Evolutionary conservation across 352 stramenopile genomes (phyloP), one percentile per base, ranked within the genome.

Genomic region (Phytophthora aleatoria): DNA sequence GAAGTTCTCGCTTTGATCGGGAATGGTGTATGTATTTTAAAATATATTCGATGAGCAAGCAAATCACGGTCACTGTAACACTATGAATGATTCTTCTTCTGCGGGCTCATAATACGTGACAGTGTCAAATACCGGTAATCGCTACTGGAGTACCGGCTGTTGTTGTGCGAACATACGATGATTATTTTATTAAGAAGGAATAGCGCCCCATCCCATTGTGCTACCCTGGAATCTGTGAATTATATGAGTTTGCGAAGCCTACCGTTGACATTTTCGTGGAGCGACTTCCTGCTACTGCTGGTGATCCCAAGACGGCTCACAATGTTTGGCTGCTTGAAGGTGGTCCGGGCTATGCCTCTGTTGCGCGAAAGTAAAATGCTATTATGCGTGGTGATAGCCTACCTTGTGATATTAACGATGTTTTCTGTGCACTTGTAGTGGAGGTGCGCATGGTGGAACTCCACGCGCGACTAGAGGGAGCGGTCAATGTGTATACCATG

Each of bases 401-500:
- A 30, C 16, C 10, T 44, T 13, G 2, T 3, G 27, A 4, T 54
- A 16, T 7, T 35, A 33, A 33, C 20, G 6, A 42, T 24, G 28
- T 35, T 10, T 43, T 41, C 24, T 16, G 42, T 48, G 39, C 49
- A 84, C 28, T 33, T 33, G 28, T 38, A 38, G 70, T 80, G 73
- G 76, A 84, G 28, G 68, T 49, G n/a, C 38, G 33, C n/a, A 77
- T 85, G 73, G 31, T 64, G 3, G 54, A 61, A 7, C n/a, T 82
- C 1, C 54, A 79, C 44, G 15, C 52, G 13, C 48, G 56, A 42
- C 39, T 80, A 2, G 28, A 59, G 39, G 69, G 67, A 57, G 33
- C 56, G 2, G 71, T 81, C n/a, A 81, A 85, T 42, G 66, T 85
- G 7, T 85, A 85, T 57, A 85, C 76, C 4, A 83, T 85, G 64